These are phyloP conservation scores for Trametes pubescens DNA, from an alignment of 1,284 basidiomycete genomes.

Conservation along the genomic window DNA sequence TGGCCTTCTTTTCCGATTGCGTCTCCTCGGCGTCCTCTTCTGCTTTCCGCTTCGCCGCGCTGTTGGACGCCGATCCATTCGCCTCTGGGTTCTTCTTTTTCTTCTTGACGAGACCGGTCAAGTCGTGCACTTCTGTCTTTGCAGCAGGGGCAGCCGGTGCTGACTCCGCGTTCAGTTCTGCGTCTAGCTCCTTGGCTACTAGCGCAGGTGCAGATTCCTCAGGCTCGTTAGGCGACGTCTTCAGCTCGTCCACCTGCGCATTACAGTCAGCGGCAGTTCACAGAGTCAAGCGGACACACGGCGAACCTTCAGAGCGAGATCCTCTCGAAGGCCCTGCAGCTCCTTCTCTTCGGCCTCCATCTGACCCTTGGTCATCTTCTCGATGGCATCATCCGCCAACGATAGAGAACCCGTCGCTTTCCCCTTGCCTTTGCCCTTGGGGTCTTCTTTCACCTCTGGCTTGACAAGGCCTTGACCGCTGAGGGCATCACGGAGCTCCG, in stretches of 20 bases:
- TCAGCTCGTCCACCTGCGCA: slow-evolving; percentile 84
- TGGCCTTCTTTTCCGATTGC: slow-evolving; percentile 71
- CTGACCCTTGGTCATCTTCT: slow-evolving; percentile 69
- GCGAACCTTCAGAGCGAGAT: slow-evolving; percentile 81
- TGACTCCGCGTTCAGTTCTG: slow-evolving; percentile 61
- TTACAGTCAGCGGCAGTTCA: slow-evolving; percentile 3
- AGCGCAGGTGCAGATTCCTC: slow-evolving; percentile 66
- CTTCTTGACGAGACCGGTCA: slow-evolving; percentile 85
- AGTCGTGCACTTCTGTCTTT: slow-evolving; percentile 70
- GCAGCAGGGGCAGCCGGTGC: slow-evolving; percentile 39
- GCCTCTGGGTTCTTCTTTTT: slow-evolving; percentile 72
- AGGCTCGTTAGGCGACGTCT: slow-evolving; percentile 73
- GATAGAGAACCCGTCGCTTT: slow-evolving; percentile 56
- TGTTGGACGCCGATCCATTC: slow-evolving; percentile 41
- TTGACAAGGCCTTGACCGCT: slow-evolving; percentile 48
- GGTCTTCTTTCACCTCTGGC: slow-evolving; percentile 47
- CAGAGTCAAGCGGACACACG: neutral
- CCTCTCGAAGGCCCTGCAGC: slow-evolving; percentile 75
- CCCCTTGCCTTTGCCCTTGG: slow-evolving; percentile 78
- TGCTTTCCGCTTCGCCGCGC: slow-evolving; percentile 70
- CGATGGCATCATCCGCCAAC: slow-evolving; percentile 61
- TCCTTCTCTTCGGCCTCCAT: slow-evolving; percentile 83
- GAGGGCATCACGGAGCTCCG: slow-evolving; percentile 67
- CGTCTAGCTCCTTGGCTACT: slow-evolving; percentile 73
- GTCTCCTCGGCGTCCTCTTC: slow-evolving; percentile 59